phyloP scores from a whole-genome alignment of 1,284 basidiomycete species.

The Fomitiporia mediterranea region DNA sequence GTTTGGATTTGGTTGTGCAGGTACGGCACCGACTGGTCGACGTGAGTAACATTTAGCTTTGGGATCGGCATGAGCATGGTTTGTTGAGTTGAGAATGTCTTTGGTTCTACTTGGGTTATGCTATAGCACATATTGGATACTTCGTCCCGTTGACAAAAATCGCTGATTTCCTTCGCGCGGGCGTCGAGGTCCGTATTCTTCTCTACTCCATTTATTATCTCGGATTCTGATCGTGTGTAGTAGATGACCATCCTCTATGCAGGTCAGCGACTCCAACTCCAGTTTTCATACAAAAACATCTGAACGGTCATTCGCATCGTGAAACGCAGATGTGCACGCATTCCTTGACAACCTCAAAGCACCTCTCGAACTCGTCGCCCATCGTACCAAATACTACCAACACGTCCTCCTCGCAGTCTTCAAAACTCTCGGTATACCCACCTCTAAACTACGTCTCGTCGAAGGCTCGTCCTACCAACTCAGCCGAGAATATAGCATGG shows the following conservation, averaged over 20 bases:
- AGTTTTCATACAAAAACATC: conserved; percentile 1
- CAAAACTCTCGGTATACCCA: conserved; percentile 86
- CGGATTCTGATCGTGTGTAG: conserved; percentile 9
- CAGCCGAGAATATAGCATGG: conserved; percentile 87
- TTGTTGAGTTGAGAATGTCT: neutral
- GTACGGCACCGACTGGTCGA: conserved; percentile 90
- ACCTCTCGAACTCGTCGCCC: conserved; percentile 86
- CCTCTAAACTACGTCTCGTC: conserved; percentile 79
- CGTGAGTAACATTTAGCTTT: conserved; percentile 54
- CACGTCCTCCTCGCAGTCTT: conserved; percentile 82
- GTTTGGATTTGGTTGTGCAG: conserved; percentile 38
- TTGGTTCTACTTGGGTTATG: too few species aligned
- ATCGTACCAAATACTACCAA: conserved; percentile 91
- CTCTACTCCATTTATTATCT: neutral
- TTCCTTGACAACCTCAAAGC: conserved; percentile 99
- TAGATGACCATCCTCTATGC: conserved; percentile 88
- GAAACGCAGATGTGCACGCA: conserved; percentile 80
- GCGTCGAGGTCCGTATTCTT: conserved; percentile 59
- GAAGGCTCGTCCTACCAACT: conserved; percentile 93
- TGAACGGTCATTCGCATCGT: neutral
- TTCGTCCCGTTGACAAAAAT: conserved; percentile 95
- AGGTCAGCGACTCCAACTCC: conserved; percentile 42
- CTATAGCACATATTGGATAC: conserved; percentile 93
- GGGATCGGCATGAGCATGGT: neutral
- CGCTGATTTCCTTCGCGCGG: conserved; percentile 92